Percentiles rank a stretch among this genome's conserved stretches.
Evolutionary conservation across 768 basidiomycete species (phyloP).

Genomic region (Boletus edulis): DNA sequence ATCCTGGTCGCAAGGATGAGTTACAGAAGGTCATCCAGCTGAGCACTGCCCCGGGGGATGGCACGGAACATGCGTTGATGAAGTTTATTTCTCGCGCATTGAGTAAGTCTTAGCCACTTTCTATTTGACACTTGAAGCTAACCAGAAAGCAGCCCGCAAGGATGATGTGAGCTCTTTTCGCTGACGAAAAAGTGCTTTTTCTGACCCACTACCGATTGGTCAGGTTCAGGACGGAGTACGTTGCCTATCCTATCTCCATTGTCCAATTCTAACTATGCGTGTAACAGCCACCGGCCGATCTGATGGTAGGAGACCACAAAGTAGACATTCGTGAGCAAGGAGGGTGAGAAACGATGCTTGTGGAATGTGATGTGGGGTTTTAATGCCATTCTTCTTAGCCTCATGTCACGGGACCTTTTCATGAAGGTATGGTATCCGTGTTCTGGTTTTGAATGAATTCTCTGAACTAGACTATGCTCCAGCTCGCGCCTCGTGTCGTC

Average conservation of each 20-base stretch:
- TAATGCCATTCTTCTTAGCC: conserved; percentile 23
- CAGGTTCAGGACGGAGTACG: conserved; percentile 41
- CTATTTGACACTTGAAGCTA: conserved; percentile 18
- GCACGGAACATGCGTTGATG: conserved; percentile 34
- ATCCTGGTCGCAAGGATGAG: conserved; percentile 33
- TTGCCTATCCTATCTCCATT: background rate
- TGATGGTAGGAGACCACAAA: conserved; percentile 7
- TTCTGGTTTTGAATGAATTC: conserved; percentile 6
- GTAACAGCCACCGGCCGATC: conserved; percentile 3
- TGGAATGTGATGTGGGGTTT: background rate
- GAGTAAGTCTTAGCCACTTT: conserved; percentile 29
- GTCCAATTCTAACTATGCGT: background rate
- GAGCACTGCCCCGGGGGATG: conserved; percentile 26
- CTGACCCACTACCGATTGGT: conserved; percentile 36
- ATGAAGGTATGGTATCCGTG: conserved; percentile 9
- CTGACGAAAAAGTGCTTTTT: conserved; percentile 13
- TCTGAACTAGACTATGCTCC: conserved; percentile 2
- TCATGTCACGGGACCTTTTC: conserved; percentile 30
- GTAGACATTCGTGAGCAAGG: conserved; percentile 12
- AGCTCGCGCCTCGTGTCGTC: conserved; percentile 47
- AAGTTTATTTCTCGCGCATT: conserved; percentile 47
- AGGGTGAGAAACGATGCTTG: conserved; percentile 15
- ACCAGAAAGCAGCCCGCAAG: conserved; percentile 33
- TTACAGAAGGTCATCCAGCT: conserved; percentile 38
- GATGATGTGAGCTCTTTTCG: conserved; percentile 27